Conservation (phyloP, 2,329 filamentous ascomycete species). For the Penicillium sp. region DNA sequence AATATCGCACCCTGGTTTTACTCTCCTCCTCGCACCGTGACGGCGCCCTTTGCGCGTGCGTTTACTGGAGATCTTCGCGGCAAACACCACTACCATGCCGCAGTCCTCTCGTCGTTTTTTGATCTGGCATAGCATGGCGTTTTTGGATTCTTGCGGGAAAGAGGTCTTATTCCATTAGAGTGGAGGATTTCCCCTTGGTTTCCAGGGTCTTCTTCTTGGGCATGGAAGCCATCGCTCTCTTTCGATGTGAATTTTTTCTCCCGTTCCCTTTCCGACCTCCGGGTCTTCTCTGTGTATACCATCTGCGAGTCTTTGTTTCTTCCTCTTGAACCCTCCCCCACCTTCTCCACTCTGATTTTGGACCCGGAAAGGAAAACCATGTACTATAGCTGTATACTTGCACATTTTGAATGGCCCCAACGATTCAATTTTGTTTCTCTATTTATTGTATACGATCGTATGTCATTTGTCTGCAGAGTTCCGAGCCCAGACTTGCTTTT, state of each 20-base stretch:
- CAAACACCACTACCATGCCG: slow-evolving; percentile 1
- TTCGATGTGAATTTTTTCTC: neutral
- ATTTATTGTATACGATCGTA: neutral
- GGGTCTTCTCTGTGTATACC: slow-evolving; percentile 29
- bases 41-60: slow-evolving; percentile 7
- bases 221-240: neutral
- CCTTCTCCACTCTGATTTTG: slow-evolving; percentile 31
- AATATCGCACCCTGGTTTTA: neutral
- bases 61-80: slow-evolving; percentile 8
- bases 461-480: neutral
- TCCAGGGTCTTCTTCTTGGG: neutral
- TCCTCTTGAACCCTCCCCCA: slow-evolving; percentile 8
- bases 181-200: slow-evolving; percentile 9
- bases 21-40: neutral
- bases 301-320: slow-evolving; percentile 19
- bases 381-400: slow-evolving; percentile 34
- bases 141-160: slow-evolving; percentile 36
- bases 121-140: slow-evolving; percentile 49
- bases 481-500: slow-evolving; percentile 4
- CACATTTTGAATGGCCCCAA: slow-evolving; percentile 23
- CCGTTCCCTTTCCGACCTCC: slow-evolving; percentile 16
- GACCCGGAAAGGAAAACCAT: slow-evolving; percentile 21
- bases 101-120: slow-evolving; percentile 20
- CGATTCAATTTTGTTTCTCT: neutral
- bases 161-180: slow-evolving; percentile 26